Evolutionary conservation across 352 stramenopile species (phyloP), one percentile per base, ranked within the genome.

Genomic region (Phytopythium mirpurense): DNA sequence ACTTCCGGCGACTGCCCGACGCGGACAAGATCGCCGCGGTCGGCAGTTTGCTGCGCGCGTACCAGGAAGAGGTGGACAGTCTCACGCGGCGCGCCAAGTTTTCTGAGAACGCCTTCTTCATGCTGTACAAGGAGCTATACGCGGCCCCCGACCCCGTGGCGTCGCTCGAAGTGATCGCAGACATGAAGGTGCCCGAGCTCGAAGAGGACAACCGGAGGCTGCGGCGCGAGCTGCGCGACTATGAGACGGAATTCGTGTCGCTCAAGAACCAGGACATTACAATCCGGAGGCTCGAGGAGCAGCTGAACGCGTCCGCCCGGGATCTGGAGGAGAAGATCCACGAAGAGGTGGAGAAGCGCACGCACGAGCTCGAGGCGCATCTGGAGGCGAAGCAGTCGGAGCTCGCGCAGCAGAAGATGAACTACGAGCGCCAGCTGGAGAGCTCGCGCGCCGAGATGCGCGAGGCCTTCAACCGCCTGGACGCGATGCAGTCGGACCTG

Each of bases 251-350:
- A 61, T 98, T 98, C 65, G 81, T 85, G 3, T 83, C 70, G 44
- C 70, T 98, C 1, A 98, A 98, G 72, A 98, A 98, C 70, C 93
- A 98, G 65, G 93, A 98, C 50, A 97, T 98, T 58, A 98, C 93
- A 36, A 98, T 98, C 68, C 85, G 91, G 4, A 97, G 96, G 44
- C 74, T 98, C n/a, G 90, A 98, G 54, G 83, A 85, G 41, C 82
- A 96, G 47, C 77, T 98, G 47, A 68, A 64, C 38, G 71, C 86
- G 34, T 78, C 97, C 40, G 72, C 95, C 42, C 64, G 77, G 26
- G 77, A 85, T 36, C 77, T 79, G 48, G 86, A 95, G 1, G 67
- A 82, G 24, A 54, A 68, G 3, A 52, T 95, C 16, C 68, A 91
- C 32, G 51, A 78, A 36, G 65, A 88, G 45, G 81, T 88, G 10